These are phyloP conservation scores for Pseudisothecium myosuroides DNA, from an alignment of 225 moss, liverwort and hornwort species.

Conservation along the genomic window DNA sequence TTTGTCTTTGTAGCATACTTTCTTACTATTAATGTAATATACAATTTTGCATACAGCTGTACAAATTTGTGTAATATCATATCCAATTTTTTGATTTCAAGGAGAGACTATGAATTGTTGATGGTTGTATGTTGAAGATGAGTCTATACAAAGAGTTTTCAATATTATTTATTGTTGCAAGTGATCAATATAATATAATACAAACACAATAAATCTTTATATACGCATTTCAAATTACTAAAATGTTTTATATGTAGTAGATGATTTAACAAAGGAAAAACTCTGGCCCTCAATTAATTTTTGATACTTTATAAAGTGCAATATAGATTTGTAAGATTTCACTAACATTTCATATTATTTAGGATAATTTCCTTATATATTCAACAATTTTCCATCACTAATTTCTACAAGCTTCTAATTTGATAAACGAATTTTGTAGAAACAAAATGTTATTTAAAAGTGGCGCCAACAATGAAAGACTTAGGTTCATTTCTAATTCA, in stretches of 20 bases:
- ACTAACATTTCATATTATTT: background rate
- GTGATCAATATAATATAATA: background rate
- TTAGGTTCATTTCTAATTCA: fast-evolving
- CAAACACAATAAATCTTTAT: background rate
- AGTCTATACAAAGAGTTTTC: too few relatives aligned
- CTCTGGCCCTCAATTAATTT: background rate
- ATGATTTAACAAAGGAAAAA: background rate
- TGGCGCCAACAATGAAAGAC: fast-evolving
- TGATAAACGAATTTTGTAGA: background rate
- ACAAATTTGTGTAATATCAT: too few relatives aligned
- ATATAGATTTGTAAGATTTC: background rate
- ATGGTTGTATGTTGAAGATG: too few relatives aligned
- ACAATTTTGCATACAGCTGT: too few relatives aligned
- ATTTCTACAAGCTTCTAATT: background rate
- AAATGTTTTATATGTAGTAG: background rate
- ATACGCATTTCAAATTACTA: background rate
- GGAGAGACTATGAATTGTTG: too few relatives aligned
- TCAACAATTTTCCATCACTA: background rate
- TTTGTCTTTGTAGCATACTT: too few relatives aligned
- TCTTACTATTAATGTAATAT: too few relatives aligned
- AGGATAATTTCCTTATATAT: background rate
- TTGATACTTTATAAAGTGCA: background rate
- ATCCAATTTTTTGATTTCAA: too few relatives aligned
- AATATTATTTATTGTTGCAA: too few relatives aligned
- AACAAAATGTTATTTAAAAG: background rate